Base-by-base conservation (phyloP, 176 grass and related monocot species). In the Secale cereale region DNA sequence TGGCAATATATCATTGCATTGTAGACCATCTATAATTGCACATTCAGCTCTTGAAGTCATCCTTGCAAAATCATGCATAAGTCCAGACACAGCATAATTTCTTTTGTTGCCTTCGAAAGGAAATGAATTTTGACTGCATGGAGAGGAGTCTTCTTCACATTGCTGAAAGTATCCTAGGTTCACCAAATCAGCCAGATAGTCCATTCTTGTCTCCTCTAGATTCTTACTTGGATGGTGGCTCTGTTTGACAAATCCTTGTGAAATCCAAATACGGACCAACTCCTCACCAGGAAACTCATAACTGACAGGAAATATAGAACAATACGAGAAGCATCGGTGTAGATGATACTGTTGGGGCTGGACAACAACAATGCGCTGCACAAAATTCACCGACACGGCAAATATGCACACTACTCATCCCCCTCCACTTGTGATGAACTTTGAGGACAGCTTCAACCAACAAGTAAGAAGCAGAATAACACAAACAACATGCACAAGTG, bases 21-120 rank as follows among this genome's bases (percentile, higher is more conserved):
- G 20, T 0, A 39, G 13, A 54, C 77, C 79, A 62, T 84, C 67
- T 35, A 86, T 45, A 45, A 48, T 37, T 1, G 11, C 65, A 27
- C 29, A 76, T 0, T 86, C 79, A 4, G 25, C 1, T 65, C 19
- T 16, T 31, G 86, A 79, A 68, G 85, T 41, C 1, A 76, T 65
- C 43, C 39, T 30, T 15, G 88, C 79, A 54, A 91, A 67, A 54
- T 94, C 92, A 57, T 89, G 60, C 78, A 94, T 88, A 2, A 91
- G 60, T n/a, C 80, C 86, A 65, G 63, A 76, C 23, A 84, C 66
- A 25, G 61, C 15, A 48, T 50, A n/a, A n/a, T n/a, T n/a, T n/a
- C n/a, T n/a, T n/a, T n/a, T n/a, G n/a, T n/a, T n/a, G n/a, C n/a
- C n/a, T n/a, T n/a, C n/a, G n/a, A n/a, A n/a, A n/a, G n/a, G n/a